Evolutionary conservation across 495 filamentous ascomycete species (phyloP), one percentile per base, ranked within the genome.

Genomic region (Aspergillus cristatus): DNA sequence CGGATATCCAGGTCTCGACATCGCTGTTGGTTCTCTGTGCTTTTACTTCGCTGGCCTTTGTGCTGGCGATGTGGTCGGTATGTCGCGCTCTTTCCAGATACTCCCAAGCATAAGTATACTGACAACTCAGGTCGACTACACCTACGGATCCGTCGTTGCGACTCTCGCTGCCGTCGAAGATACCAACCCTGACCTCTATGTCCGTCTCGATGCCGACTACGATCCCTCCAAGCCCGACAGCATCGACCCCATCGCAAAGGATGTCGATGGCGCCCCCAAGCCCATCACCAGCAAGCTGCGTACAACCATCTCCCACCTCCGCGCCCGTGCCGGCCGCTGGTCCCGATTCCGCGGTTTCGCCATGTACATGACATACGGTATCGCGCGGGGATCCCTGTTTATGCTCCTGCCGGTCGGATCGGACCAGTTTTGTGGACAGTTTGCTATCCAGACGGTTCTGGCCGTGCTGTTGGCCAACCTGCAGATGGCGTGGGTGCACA

Each of bases 101-200:
- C 3, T 39, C 7, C 14, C 36, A 11, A 12, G 15, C 2, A 7
- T 38, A 12, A 34, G 5, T 32, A 13, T 20, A 17, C 22, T 40
- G 32, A 13, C 50, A 1, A 14, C n/a, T 1, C 45, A 67, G 63
- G 37, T 70, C 14, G 57, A 67, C 34, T 83, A 84, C 56, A 75
- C 74, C 17, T 71, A 80, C 42, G 69, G 68, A 25, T 43, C 65
- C 25, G 67, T 84, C 15, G 62, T 83, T 13, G 60, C 70, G 4
- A 76, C 75, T 7, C 63, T 84, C 13, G 69, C 78, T 33, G 70
- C 72, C 40, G 58, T 84, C 41, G 80, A 84, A 55, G 69, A 70
- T 35, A 65, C 78, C 22, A 72, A 74, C 42, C 70, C 76, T 8
- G 66, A 74, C 35, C 65, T 76, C 44, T 74, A 73, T 42, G 60